A percentile compares a stretch with the other conserved stretches of the same genome.
These are phyloP conservation scores for Termitomyces sp. DNA, from an alignment of 768 basidiomycete species.

Conservation along the genomic window DNA sequence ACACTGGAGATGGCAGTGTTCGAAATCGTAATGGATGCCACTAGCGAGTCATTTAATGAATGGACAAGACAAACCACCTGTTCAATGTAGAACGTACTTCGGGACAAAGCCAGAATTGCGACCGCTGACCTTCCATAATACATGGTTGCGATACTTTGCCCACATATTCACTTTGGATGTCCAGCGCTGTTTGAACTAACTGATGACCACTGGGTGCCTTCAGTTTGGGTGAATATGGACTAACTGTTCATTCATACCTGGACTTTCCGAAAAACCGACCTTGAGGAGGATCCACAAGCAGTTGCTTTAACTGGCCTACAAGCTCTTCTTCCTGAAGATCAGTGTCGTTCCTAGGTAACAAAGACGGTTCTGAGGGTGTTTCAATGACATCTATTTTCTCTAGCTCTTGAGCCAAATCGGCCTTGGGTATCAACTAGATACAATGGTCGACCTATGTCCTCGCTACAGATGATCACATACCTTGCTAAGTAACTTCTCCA, in stretches of 20 bases:
- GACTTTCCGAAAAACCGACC: conserved; percentile 46
- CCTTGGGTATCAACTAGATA: conserved; percentile 46
- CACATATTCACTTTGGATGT: conserved; percentile 49
- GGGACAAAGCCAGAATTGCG: conserved; percentile 42
- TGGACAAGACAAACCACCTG: neutral
- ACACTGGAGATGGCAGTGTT: conserved; percentile 19
- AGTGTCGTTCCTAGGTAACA: conserved; percentile 26
- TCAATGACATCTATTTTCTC: conserved; percentile 36
- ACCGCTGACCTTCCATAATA: conserved; percentile 26
- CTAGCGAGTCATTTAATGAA: conserved; percentile 14
- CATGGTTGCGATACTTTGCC: conserved; percentile 26
- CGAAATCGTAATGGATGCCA: conserved; percentile 26
- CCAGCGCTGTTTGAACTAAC: conserved; percentile 48
- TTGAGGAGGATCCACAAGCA: conserved; percentile 31
- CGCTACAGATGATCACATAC: conserved; percentile 20
- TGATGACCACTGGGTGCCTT: conserved; percentile 35
- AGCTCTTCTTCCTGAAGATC: conserved; percentile 24
- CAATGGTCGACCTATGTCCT: neutral
- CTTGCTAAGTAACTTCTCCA: conserved; percentile 54
- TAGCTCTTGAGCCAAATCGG: conserved; percentile 57
- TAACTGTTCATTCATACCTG: conserved; percentile 20
- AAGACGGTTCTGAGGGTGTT: conserved; percentile 27
- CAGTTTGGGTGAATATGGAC: neutral
- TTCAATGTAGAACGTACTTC: neutral
- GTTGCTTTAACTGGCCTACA: conserved; percentile 24